These are phyloP conservation scores for Athelia sp. DNA, from an alignment of 1,284 basidiomycete genomes.

Conservation along the genomic window DNA sequence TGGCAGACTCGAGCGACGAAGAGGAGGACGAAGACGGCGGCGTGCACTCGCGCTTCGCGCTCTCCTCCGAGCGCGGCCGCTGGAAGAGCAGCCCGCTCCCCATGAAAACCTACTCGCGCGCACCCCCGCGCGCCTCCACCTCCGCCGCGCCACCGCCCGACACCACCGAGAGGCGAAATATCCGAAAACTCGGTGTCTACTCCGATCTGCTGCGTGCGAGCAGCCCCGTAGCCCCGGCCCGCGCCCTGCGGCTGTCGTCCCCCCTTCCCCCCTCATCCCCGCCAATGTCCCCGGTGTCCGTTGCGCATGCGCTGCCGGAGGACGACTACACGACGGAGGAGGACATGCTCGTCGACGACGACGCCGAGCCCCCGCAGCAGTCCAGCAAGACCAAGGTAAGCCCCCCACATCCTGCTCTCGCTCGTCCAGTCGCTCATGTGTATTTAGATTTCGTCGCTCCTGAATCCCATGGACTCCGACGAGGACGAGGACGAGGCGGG, in stretches of 20 bases:
- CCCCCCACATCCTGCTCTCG: too few relatives aligned
- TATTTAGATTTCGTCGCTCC: neutral
- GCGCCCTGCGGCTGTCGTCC: neutral
- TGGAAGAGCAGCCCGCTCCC: constrained; percentile 45
- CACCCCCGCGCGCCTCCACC: constrained; percentile 2
- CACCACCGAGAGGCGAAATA: too few relatives aligned
- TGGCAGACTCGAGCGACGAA: constrained; percentile 6
- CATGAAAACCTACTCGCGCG: constrained; percentile 14
- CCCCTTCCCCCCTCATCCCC: neutral
- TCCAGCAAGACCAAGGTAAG: neutral
- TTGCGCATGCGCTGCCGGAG: neutral
- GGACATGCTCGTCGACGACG: neutral
- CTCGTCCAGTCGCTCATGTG: neutral
- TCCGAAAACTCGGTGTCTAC: too few relatives aligned
- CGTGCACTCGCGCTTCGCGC: constrained; percentile 33
- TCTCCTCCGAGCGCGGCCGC: constrained; percentile 47
- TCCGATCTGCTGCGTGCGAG: too few relatives aligned
- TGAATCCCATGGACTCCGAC: neutral
- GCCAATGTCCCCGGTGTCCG: neutral
- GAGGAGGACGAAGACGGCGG: constrained; percentile 16
- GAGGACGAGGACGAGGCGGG: neutral
- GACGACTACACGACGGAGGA: neutral
- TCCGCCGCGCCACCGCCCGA: neutral
- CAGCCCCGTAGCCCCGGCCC: neutral
- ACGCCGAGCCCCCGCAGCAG: neutral